phyloP scores from a whole-genome alignment of 352 stramenopile species.

The Phytophthora ohioensis region DNA sequence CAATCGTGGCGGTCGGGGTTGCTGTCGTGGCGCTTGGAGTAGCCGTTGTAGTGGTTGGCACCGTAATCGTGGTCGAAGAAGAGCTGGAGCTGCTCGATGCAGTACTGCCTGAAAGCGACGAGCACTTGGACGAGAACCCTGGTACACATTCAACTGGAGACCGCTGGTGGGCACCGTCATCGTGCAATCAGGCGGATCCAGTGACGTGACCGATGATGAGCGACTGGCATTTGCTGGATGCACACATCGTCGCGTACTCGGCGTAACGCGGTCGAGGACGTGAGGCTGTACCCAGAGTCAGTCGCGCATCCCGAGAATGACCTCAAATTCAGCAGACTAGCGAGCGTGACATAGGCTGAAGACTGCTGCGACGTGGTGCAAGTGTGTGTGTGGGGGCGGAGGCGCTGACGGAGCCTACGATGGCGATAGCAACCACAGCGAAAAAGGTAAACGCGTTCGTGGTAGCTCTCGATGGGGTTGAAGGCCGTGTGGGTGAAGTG shows the following conservation, averaged over 20 bases:
- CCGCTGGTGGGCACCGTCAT: slow-evolving; percentile 38
- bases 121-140: slow-evolving; percentile 21
- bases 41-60: neutral
- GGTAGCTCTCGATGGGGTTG: neutral
- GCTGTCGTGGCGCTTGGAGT: neutral
- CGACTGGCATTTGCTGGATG: slow-evolving; percentile 28
- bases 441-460: neutral
- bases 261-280: slow-evolving; percentile 33
- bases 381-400: neutral
- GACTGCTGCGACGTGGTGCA: slow-evolving; percentile 11
- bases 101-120: slow-evolving; percentile 17
- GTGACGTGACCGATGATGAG: slow-evolving; percentile 33
- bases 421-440: neutral
- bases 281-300: slow-evolving; percentile 12
- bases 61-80: neutral
- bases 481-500: neutral
- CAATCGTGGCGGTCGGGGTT: neutral
- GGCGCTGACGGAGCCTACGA: neutral
- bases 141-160: slow-evolving; percentile 36
- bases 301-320: neutral
- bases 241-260: slow-evolving; percentile 45
- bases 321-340: neutral
- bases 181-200: slow-evolving; percentile 35
- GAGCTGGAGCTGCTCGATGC: neutral
- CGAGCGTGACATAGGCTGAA: slow-evolving; percentile 9